Evolutionary conservation across 805 yeast species (phyloP).

Genomic region (Diddensiella santjacobensis): DNA sequence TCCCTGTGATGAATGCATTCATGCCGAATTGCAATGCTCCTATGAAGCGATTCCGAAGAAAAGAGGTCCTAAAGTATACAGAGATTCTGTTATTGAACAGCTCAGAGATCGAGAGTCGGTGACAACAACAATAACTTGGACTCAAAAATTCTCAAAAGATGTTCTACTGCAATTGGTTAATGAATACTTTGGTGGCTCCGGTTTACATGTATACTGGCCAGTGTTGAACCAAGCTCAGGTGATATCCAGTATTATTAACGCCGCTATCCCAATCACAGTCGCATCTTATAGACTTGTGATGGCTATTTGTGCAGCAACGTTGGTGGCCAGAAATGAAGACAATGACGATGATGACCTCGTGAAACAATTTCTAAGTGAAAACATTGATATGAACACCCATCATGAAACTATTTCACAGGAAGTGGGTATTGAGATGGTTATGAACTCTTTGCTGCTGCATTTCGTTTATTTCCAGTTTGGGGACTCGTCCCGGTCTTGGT

Average conservation of each 20-base stretch:
- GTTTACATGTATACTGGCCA: neutral
- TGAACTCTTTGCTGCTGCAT: conserved; percentile 13
- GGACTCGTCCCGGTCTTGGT: conserved; percentile 6
- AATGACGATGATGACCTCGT: neutral
- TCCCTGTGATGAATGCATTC: conserved; percentile 14
- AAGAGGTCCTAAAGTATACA: conserved; percentile 13
- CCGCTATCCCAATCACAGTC: neutral
- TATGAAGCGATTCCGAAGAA: conserved; percentile 8
- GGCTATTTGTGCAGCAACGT: neutral
- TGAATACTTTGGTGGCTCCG: conserved; percentile 10
- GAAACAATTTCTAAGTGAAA: neutral
- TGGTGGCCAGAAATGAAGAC: neutral
- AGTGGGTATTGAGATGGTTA: conserved; percentile 4
- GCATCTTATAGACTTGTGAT: neutral
- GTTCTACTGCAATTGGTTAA: conserved; percentile 10
- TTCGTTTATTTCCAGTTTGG: conserved; percentile 8
- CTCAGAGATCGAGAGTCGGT: conserved; percentile 2
- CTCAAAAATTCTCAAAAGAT: conserved; percentile 5
- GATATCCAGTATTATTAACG: neutral
- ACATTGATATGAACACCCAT: neutral
- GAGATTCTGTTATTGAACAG: conserved; percentile 15
- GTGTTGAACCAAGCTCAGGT: neutral
- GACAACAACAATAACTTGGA: neutral
- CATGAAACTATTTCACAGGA: neutral
- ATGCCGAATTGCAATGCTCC: conserved; percentile 11